Base-by-base conservation (phyloP, 345 rosid species). In the Salix koriyanagi region DNA sequence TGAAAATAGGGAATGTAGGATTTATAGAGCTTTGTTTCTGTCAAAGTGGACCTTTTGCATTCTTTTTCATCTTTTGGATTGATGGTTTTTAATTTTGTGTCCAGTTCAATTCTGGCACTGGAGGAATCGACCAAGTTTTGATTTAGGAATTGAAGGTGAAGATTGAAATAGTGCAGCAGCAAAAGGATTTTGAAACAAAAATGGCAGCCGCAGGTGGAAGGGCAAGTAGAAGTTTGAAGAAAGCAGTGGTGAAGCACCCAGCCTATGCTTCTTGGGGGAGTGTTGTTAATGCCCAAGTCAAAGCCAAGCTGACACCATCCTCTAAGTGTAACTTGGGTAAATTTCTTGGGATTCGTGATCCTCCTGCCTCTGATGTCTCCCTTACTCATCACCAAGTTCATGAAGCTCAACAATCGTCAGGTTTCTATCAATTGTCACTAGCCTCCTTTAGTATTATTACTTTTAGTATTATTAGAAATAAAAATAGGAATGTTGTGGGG, bases 361-460 rank as follows among this genome's bases (percentile, higher is more conserved):
- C 82, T 12, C 28, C 82, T 73, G 83, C 84, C 32, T 80, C 86
- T n/a, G 87, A 83, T 34, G 69, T 84, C 37, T 39, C 86, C 61
- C 77, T 75, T 75, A 28, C 76, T 86, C 83, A 69, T 88, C 82
- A 44, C 87, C 83, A 79, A 64, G 82, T 88, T 86, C 85, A 79
- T 88, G 76, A 88, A 86, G 79, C 85, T 88, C 81, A 84, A 88
- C 80, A 82, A 82, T 52, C 84, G 80, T 18, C 78, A 84, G 89
- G 90, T 88, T 28, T 39, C 18, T 18, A 30, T 25, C 21, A 9
- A 8, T 32, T 12, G 37, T 54, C 25, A 16, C 13, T 67, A 37
- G 6, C 28, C 37, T 66, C 39, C 44, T 50, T 46, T 46, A 46
- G 18, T 46, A 13, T 46, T 46, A 12, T 11, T 46, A 46, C 26